Evolutionary conservation across 2,329 filamentous ascomycete genomes (phyloP), one percentile per base, ranked within the genome.

Genomic region (Fusarium tjaetaba): DNA sequence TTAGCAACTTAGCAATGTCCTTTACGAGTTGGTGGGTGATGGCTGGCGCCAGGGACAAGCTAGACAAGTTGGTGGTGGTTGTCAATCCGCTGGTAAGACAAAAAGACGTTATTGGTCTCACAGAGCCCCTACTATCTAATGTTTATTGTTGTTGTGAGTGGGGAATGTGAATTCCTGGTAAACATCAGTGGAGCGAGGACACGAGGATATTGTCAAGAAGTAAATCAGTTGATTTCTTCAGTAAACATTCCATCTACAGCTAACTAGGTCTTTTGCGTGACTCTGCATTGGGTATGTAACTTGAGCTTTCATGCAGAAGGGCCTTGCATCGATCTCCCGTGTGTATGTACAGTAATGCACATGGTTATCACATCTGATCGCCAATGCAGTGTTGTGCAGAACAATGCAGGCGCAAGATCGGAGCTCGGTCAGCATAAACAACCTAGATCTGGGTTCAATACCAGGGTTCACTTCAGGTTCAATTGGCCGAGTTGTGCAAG

Each of bases 311-410:
- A 64, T 77, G 75, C 74, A 77, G 72, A 74, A 69, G 62, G 34
- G 56, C 52, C 67, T 74, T 69, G 75, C 70, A 77, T 71, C 76
- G 76, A 77, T 78, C 76, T 76, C 61, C 73, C 70, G 63, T 38
- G 22, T 70, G 67, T 38, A 53, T 68, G 67, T 41, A 41, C 24
- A 39, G 51, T 70, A 67, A 74, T 71, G 73, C 72, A 74, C 61
- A 72, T 53, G 55, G 51, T 56, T 67, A 64, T 53, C 62, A 60
- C 55, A 63, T 70, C 68, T 70, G 76, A 78, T 78, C 76, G 63
- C 51, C 61, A 71, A 75, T 77, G 76, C 76, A 77, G 61, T 76
- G 72, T 72, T 77, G 71, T 77, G 76, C 76, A 77, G 68, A 71
- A 52, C 61, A 72, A 56, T 73, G 73, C 69, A 65, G 69, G 30